phyloP scores from a whole-genome alignment of 495 filamentous ascomycete genomes.

The Penicillium samsonianum region DNA sequence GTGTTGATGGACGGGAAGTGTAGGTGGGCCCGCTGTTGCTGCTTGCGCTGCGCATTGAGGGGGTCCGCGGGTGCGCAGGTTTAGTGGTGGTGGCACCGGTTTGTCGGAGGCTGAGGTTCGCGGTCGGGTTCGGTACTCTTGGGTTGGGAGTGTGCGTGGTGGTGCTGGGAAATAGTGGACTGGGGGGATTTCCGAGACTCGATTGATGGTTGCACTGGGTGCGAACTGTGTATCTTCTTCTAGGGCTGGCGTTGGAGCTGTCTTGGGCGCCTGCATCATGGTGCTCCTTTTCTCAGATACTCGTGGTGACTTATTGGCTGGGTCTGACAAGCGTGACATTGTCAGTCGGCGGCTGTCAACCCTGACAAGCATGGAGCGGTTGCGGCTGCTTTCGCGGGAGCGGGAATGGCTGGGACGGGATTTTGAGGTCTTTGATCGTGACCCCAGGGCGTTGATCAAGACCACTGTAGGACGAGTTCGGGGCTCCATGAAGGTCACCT shows the following conservation, averaged over 20 bases:
- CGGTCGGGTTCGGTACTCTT: constrained; percentile 25
- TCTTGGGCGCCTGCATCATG: not conserved
- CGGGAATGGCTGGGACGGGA: constrained; percentile 16
- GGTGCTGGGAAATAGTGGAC: constrained; percentile 26
- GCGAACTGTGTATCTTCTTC: constrained; percentile 6
- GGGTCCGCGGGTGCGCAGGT: constrained; percentile 18
- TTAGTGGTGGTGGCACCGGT: constrained; percentile 14
- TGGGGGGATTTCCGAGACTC: constrained; percentile 32
- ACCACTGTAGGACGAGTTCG: constrained; percentile 39
- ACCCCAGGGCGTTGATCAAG: constrained; percentile 35
- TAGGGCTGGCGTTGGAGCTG: constrained; percentile 1
- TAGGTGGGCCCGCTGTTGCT: constrained; percentile 29
- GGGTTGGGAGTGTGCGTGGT: constrained; percentile 13
- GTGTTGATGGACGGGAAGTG: constrained; percentile 22
- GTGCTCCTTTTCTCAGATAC: constrained; percentile 10
- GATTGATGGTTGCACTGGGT: constrained; percentile 25
- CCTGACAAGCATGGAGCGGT: constrained; percentile 18
- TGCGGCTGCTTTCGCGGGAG: constrained; percentile 22
- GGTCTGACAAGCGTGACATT: constrained; percentile 10
- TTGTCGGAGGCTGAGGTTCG: constrained; percentile 31
- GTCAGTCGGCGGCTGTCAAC: constrained; percentile 18
- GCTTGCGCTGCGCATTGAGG: constrained; percentile 35
- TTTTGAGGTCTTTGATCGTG: constrained; percentile 21
- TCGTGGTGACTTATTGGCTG: constrained; percentile 2
- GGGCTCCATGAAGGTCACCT: constrained; percentile 40